Evolutionary conservation across 768 basidiomycete species (phyloP).

Genomic region (Trametes punicea): DNA sequence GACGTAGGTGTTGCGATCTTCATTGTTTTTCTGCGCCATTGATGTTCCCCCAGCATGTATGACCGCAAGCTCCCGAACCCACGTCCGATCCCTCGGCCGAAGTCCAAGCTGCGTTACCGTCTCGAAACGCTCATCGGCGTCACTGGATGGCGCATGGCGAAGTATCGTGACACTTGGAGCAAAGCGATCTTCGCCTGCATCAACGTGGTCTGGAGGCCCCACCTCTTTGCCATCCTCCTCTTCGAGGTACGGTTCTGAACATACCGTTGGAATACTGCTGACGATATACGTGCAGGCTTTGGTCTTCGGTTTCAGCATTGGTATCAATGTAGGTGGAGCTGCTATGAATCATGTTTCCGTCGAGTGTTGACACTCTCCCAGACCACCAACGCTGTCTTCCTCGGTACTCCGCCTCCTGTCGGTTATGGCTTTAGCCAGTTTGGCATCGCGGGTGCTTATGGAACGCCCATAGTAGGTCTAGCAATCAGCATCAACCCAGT

Average conservation of each 20-base stretch:
- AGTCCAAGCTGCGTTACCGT: constrained; percentile 45
- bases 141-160: constrained; percentile 55
- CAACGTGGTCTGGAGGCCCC: constrained; percentile 60
- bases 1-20: constrained; percentile 41
- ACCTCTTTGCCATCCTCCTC: constrained; percentile 46
- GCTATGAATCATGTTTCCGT: background rate
- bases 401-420: constrained; percentile 49
- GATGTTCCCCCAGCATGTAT: constrained; percentile 44
- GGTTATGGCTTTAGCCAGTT: constrained; percentile 51
- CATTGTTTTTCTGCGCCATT: background rate
- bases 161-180: constrained; percentile 51
- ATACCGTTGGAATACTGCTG: background rate
- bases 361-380: constrained; percentile 22
- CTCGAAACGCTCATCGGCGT: constrained; percentile 62
- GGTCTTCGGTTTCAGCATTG: constrained; percentile 63
- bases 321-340: constrained; percentile 46
- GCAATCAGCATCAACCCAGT: background rate
- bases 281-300: constrained; percentile 36
- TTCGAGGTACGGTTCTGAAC: constrained; percentile 42
- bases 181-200: constrained; percentile 44
- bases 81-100: constrained; percentile 42
- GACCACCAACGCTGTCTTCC: constrained; percentile 66
- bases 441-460: constrained; percentile 51
- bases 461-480: constrained; percentile 49
- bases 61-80: constrained; percentile 48